Evolutionary conservation across 1,139 yeast genomes (phyloP), one percentile per base, ranked within the genome.

Genomic region (Scheffersomyces segobiensis): DNA sequence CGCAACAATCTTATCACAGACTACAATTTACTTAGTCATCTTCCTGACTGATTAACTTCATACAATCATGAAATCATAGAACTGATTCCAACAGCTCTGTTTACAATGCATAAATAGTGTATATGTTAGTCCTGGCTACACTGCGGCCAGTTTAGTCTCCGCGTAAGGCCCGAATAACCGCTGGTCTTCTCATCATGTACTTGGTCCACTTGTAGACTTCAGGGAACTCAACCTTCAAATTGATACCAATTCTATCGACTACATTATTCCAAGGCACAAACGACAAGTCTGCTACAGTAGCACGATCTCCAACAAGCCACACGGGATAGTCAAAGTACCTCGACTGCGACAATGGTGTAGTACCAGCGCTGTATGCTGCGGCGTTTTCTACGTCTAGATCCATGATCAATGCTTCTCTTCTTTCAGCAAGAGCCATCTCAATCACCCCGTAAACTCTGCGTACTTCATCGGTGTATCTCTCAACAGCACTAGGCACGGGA

Each of bases 251-350:
- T 67, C 97, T 81, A 72, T 91, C 97, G 54, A 93, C 97, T 22
- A 93, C 97, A 69, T 93, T 93, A 73, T 93, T 93, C 98, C 98
- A 93, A 14, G 98, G 97, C 46, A 93, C 97, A 77, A 93, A 93
- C 26, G 95, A 86, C 68, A 93, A 80, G 73, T 93, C 98, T 4
- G 98, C 98, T 55, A 93, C 88, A 2, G 98, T 91, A 57, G 95
- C 89, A 58, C 91, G 79, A 69, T 92, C 97, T 46, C 97, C 97
- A 7, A 93, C 97, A 46, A 93, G 80, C 98, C 98, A 93, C 48
- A 93, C 96, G 1, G 98, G 97, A 67, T 91, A 90, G 68, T 92
- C 97, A 68, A 92, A 91, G 76, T 90, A 92, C 72, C 95, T 83
- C 56, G 93, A 87, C 71, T 91, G 96, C 24, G 93, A 87, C 62